A percentile compares a stretch with the other conserved stretches of the same genome.
Conservation (phyloP, 1,284 basidiomycete genomes). For the Microbotryum lychnidis-dioicae region DNA sequence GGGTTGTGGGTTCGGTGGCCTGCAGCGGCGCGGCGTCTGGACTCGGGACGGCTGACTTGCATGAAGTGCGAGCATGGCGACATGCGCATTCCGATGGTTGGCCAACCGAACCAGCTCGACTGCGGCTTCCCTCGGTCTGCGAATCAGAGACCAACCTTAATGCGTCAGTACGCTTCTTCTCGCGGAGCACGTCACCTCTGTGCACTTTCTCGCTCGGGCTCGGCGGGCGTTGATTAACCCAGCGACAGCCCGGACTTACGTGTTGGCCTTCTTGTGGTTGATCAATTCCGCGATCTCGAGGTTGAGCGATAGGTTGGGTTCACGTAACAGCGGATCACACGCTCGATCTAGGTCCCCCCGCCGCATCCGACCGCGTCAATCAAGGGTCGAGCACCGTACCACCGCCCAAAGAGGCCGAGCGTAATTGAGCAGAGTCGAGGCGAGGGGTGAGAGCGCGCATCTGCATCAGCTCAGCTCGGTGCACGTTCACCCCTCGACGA, state of each 20-base stretch:
- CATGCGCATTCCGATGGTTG: slow-evolving; percentile 83
- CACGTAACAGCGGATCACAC: slow-evolving; percentile 75
- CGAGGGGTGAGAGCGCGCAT: background rate
- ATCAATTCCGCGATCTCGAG: slow-evolving; percentile 74
- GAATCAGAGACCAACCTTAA: background rate
- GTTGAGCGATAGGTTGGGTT: slow-evolving; percentile 86
- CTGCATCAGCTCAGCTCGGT: background rate
- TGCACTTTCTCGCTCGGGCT: no score
- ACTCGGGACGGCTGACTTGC: slow-evolving; percentile 25
- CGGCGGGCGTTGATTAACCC: no score
- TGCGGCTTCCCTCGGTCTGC: slow-evolving; percentile 76
- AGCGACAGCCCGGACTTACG: slow-evolving; percentile 52
- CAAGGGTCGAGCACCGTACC: background rate
- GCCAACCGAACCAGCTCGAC: slow-evolving; percentile 71
- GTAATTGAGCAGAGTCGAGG: background rate
- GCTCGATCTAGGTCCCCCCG: slow-evolving; percentile 52
- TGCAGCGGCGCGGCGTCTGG: no score
- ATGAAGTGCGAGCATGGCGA: slow-evolving; percentile 63
- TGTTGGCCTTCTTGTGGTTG: slow-evolving; percentile 94
- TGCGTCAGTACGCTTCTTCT: background rate
- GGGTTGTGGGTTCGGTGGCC: background rate
- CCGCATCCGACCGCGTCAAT: background rate
- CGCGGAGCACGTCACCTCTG: background rate
- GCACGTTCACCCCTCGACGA: background rate
- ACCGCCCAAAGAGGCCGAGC: background rate